A percentile compares a stretch with the other conserved stretches of the same genome.
phyloP scores from a whole-genome alignment of 129 eudicot genomes.

The Helianthus tuberosus region DNA sequence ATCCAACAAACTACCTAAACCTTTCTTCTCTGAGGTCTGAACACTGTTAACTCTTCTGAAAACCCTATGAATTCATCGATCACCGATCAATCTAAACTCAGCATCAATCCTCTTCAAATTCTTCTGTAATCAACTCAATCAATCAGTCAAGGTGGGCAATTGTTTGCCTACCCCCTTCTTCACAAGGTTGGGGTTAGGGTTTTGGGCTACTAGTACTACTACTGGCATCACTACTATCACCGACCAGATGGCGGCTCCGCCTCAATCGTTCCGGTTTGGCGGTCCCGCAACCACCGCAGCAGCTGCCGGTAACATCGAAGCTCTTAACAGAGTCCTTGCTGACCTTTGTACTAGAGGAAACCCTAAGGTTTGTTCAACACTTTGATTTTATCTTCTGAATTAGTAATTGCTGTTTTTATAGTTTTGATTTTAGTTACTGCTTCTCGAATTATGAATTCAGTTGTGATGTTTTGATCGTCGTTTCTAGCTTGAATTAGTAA shows the following conservation, averaged over 20 bases:
- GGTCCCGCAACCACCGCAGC: constrained; percentile 52
- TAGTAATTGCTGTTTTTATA: background rate
- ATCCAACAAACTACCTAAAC: too few relatives aligned
- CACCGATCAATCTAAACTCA: constrained; percentile 28
- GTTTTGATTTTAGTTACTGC: too few relatives aligned
- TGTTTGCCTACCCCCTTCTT: constrained; percentile 51
- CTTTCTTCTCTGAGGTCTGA: too few relatives aligned
- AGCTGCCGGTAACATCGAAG: constrained; percentile 66
- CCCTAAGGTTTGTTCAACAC: constrained; percentile 58
- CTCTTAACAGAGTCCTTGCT: constrained; percentile 66
- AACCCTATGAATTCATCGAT: constrained; percentile 32
- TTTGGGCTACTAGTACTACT: constrained; percentile 32
- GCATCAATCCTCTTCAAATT: constrained; percentile 12
- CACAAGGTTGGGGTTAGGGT: constrained; percentile 58
- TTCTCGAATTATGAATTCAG: background rate
- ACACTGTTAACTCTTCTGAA: background rate
- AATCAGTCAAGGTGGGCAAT: constrained; percentile 40
- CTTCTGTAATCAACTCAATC: constrained; percentile 22
- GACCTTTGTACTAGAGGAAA: constrained; percentile 72
- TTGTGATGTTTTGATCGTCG: background rate
- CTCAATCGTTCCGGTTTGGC: constrained; percentile 59
- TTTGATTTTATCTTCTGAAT: background rate
- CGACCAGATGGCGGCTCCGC: constrained; percentile 48
- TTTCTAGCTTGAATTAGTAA: too few relatives aligned
- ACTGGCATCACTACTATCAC: background rate